These are phyloP conservation scores for Aspergillus ellipticus DNA, from an alignment of 495 filamentous ascomycete genomes.

Conservation along the genomic window DNA sequence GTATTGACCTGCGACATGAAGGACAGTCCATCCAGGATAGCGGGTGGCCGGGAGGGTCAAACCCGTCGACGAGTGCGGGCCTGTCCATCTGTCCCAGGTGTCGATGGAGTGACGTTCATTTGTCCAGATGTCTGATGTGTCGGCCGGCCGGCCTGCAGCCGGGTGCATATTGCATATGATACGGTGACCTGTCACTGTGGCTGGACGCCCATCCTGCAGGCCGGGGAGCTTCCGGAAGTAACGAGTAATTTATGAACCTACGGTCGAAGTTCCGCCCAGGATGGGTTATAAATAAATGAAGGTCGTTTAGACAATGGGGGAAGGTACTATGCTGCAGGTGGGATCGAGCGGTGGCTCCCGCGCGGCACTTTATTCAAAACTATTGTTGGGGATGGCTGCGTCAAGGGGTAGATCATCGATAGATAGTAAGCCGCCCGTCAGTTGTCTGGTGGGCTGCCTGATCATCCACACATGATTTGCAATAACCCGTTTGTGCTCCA, in stretches of 20 bases:
- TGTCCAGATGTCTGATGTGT: neutral
- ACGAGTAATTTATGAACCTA: conserved; percentile 1
- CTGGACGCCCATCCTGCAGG: conserved; percentile 1
- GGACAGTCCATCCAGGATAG: too few relatives aligned
- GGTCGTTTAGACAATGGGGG: neutral
- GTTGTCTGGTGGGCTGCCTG: neutral
- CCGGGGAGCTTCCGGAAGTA: conserved; percentile 1
- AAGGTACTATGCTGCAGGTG: neutral
- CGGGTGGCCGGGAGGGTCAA: neutral
- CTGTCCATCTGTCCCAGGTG: neutral
- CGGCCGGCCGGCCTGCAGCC: neutral
- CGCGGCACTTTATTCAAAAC: neutral
- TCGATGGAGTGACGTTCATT: neutral
- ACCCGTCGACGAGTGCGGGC: neutral
- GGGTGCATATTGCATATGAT: conserved; percentile 3
- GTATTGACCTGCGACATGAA: neutral
- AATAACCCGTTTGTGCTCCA: neutral
- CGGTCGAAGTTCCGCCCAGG: neutral
- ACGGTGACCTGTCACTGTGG: conserved; percentile 1
- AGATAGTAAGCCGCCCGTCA: neutral
- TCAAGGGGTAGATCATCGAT: conserved; percentile 3
- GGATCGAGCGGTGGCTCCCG: neutral
- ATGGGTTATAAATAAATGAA: neutral
- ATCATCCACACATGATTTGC: neutral
- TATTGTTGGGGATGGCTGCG: conserved; percentile 3